These are phyloP conservation scores for Microstroma glucosiphilum DNA, from an alignment of 1,284 basidiomycete genomes.

Conservation along the genomic window DNA sequence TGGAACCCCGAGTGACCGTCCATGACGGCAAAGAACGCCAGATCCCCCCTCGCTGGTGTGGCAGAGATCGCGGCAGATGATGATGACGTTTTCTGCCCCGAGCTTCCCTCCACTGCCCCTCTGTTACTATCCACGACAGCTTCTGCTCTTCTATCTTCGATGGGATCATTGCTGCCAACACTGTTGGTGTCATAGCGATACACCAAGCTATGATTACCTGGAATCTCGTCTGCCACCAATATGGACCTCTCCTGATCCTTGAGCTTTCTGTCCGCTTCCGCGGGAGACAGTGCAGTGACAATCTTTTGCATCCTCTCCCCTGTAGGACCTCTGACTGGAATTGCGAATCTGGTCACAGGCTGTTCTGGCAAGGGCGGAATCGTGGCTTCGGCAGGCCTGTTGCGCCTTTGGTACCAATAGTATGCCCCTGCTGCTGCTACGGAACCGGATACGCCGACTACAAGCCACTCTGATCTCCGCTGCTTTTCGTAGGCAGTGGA, in stretches of 20 bases:
- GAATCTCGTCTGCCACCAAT: conserved; percentile 4
- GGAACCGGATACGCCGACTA: conserved; percentile 8
- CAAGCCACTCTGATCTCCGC: conserved; percentile 9
- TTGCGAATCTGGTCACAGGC: background rate
- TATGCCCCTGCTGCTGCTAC: conserved; percentile 7
- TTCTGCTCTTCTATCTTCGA: conserved; percentile 47
- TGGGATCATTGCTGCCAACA: conserved; percentile 44
- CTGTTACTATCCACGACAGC: conserved; percentile 25
- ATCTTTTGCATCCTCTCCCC: conserved; percentile 1
- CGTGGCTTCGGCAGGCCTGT: background rate
- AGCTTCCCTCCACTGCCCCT: too few species aligned
- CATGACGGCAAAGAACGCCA: conserved; percentile 75
- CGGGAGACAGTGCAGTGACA: background rate
- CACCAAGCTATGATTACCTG: conserved; percentile 26
- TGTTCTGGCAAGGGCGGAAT: too few species aligned
- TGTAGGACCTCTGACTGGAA: conserved; percentile 2
- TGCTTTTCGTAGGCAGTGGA: conserved; percentile 11
- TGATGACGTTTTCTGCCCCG: background rate
- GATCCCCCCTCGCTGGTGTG: too few species aligned
- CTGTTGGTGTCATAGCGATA: conserved; percentile 48
- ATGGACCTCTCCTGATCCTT: background rate
- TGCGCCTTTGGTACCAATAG: conserved; percentile 4
- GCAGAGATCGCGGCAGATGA: background rate
- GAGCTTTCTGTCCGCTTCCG: background rate
- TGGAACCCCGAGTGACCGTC: conserved; percentile 84